A percentile compares a stretch with the other conserved stretches of the same genome.
Conservation (phyloP, 768 basidiomycete genomes). For the Hydnomerulius pinastri region DNA sequence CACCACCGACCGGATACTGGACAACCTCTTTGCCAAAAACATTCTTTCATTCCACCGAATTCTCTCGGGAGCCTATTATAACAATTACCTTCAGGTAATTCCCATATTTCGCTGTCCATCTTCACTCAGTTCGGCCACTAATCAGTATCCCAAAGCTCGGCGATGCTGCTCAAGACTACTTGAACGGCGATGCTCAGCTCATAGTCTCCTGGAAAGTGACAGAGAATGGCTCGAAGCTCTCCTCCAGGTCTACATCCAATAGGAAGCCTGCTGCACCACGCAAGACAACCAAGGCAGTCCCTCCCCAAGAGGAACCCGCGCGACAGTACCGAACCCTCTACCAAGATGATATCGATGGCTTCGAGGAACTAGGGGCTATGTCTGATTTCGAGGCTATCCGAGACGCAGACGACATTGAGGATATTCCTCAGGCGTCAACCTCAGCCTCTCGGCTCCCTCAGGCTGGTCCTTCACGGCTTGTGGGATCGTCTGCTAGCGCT, state of each 20-base stretch:
- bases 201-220: constrained; percentile 29
- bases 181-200: constrained; percentile 17
- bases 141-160: constrained; percentile 17
- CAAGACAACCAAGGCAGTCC: constrained; percentile 24
- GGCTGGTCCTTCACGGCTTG: constrained; percentile 12
- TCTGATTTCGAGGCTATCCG: constrained; percentile 17
- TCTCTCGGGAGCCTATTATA: constrained; percentile 51
- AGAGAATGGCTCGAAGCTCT: constrained; percentile 9
- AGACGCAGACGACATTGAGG: constrained; percentile 8
- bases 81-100: constrained; percentile 53
- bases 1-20: constrained; percentile 67
- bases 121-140: neutral
- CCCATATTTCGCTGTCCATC: neutral
- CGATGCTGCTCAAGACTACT: constrained; percentile 21
- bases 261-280: constrained; percentile 12
- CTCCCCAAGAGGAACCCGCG: neutral
- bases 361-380: constrained; percentile 26
- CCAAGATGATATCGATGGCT: constrained; percentile 22
- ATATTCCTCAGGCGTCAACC: constrained; percentile 3
- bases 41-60: constrained; percentile 50
- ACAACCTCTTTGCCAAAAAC: constrained; percentile 51
- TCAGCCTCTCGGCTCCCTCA: constrained; percentile 4
- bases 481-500: neutral
- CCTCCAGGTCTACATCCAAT: neutral
- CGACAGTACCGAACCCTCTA: constrained; percentile 17